Percentiles rank a stretch among this genome's conserved stretches.
These are phyloP conservation scores for Toxoplasma gondii DNA, from an alignment of 169 alveolate species.

Conservation along the genomic window DNA sequence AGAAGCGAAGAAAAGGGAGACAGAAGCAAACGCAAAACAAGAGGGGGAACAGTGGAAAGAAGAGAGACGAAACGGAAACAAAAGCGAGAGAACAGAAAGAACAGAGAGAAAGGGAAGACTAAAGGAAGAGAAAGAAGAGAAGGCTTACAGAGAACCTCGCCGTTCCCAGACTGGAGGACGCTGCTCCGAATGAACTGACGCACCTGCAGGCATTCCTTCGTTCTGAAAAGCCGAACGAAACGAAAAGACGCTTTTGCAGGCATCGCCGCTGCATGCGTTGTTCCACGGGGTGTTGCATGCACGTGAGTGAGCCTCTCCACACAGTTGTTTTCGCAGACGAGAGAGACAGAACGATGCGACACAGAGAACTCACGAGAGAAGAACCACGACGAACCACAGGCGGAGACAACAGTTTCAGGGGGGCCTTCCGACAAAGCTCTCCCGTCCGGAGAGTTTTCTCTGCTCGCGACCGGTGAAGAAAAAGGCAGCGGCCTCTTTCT, in stretches of 20 bases:
- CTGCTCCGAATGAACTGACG: slow-evolving; percentile 27
- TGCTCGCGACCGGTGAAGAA: no score
- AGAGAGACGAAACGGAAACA: neutral
- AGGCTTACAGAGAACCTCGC: slow-evolving; percentile 28
- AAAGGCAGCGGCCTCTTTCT: no score
- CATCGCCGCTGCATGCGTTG: neutral
- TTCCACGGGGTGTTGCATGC: no score
- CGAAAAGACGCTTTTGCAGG: neutral
- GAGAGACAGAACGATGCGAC: no score
- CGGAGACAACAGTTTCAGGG: no score
- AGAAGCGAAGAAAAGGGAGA: neutral
- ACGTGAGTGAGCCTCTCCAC: no score
- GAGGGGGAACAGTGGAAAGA: neutral
- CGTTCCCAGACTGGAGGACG: neutral
- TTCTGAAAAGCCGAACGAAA: neutral
- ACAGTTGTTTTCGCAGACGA: no score
- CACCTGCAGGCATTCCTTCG: slow-evolving; percentile 7
- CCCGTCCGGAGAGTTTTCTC: no score
- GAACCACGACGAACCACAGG: neutral
- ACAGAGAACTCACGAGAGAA: neutral
- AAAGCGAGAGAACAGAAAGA: neutral
- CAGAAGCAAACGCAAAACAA: neutral
- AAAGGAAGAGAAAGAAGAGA: neutral
- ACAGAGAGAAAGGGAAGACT: no score
- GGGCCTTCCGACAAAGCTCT: no score